Conservation (phyloP, 2,329 filamentous ascomycete species). For the Davidsoniella virescens region DNA sequence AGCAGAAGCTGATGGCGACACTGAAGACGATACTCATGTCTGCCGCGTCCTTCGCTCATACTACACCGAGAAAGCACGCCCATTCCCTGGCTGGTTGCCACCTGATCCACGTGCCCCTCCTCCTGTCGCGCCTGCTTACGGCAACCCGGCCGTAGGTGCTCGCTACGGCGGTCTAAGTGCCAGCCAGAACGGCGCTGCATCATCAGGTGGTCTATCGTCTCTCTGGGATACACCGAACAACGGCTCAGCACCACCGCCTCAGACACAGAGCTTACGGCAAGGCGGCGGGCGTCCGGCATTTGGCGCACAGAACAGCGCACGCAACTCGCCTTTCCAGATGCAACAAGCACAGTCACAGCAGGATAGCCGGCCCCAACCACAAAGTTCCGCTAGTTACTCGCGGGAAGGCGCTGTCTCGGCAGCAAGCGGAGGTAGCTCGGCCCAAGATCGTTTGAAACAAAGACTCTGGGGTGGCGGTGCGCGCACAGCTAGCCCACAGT, state of each 20-base stretch:
- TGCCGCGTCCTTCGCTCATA: constrained; percentile 84
- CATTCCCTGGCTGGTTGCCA: constrained; percentile 75
- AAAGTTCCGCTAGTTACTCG: constrained; percentile 7
- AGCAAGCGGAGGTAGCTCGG: constrained; percentile 37
- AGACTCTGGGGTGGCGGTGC: constrained; percentile 54
- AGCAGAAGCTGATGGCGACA: constrained; percentile 51
- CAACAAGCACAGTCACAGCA: constrained; percentile 5
- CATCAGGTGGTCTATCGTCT: constrained; percentile 30
- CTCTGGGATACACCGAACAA: constrained; percentile 37
- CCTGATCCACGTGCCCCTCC: constrained; percentile 63
- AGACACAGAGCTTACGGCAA: constrained; percentile 26
- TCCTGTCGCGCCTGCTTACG: constrained; percentile 33
- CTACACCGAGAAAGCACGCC: constrained; percentile 74
- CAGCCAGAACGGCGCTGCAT: constrained; percentile 17
- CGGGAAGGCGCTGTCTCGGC: constrained; percentile 26
- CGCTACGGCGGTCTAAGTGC: constrained; percentile 34
- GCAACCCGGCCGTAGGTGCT: constrained; percentile 34
- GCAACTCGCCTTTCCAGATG: constrained; percentile 17
- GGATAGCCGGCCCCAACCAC: constrained; percentile 10
- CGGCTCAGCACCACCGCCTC: constrained; percentile 18
- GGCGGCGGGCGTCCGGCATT: constrained; percentile 15
- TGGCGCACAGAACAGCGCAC: constrained; percentile 16
- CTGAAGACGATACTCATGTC: constrained; percentile 84
- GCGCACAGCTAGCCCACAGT: constrained; percentile 38
- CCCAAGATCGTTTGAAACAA: constrained; percentile 70